phyloP scores from a whole-genome alignment of 225 moss, liverwort and hornwort species.

The Bryum argenteum region DNA sequence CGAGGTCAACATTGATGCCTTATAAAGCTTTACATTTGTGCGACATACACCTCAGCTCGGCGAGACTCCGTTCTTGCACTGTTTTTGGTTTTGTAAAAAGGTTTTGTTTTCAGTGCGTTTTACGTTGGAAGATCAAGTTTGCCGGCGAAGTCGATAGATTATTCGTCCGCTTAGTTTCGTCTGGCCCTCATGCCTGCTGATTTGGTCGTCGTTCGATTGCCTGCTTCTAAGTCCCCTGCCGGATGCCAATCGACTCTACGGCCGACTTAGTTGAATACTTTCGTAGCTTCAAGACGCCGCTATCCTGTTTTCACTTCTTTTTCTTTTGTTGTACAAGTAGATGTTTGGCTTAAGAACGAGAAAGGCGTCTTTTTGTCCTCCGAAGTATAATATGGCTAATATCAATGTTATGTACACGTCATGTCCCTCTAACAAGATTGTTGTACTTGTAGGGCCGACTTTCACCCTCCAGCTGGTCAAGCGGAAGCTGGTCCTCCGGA shows the following conservation, averaged over 20 bases:
- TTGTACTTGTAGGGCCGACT: slow-evolving; percentile 28
- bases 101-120: rapidly evolving
- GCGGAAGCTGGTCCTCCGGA: slow-evolving; percentile 63
- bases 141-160: neutral
- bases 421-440: neutral
- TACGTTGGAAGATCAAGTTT: no score
- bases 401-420: no score
- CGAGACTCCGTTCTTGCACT: neutral
- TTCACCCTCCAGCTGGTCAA: slow-evolving; percentile 38
- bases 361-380: no score
- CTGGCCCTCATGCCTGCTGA: neutral
- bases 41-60: no score
- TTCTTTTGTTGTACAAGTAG: neutral
- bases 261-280: neutral
- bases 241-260: neutral
- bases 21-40: no score
- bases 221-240: no score
- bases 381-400: no score
- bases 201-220: no score
- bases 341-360: neutral
- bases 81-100: rapidly evolving
- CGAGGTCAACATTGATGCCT: no score
- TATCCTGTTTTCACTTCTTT: no score
- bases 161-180: neutral
- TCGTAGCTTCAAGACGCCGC: no score